Base-by-base conservation (phyloP, 2,329 filamentous ascomycete genomes). In the Endoconidiophora polonica region DNA sequence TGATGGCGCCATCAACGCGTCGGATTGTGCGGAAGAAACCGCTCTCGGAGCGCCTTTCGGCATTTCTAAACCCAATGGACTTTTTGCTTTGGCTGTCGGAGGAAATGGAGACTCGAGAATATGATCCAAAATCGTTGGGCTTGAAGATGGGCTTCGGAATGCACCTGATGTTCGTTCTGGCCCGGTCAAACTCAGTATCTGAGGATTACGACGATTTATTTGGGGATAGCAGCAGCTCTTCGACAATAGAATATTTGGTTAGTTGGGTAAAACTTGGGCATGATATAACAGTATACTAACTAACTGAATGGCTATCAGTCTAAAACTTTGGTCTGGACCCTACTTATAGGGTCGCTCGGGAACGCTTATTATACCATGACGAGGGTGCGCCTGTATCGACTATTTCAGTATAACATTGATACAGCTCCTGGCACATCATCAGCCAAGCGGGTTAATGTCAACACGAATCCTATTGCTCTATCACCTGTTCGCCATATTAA, bases 61-160 rank as follows among this genome's bases (percentile, higher is more conserved):
- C 83, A 51, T 79, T 79, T 63, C 69, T 95, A 53, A 90, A 96
- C 60, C 86, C 86, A 2, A 81, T 84, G 68, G 91, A 98, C 66
- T 84, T 90, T 60, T 68, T 91, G 49, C 77, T 98, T 16, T 94
- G 86, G 83, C 65, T 94, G 2, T 93, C 86, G 0, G 90, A 96
- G 62, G 86, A 94, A 66, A 74, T 98, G 54, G 88, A 95, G 62
- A 86, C 86, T 24, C 81, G 83, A 60, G 85, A 94, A 58, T 93
- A 87, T 79, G 85, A 95, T 57, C 86, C 90, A 18, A 81, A 84
- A 57, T 68, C 79, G 36, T 82, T 86, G 63, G 83, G 86, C 23
- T 76, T 79, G 4, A 79, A 85, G 47, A 68, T 94, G 16, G 90
- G 87, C 4, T 58, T 94, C 24, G 73, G 62, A 0, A 69, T 88